Evolutionary conservation across 164 flowering plant genomes (phyloP).

Genomic region (Nelumbo lutea): DNA sequence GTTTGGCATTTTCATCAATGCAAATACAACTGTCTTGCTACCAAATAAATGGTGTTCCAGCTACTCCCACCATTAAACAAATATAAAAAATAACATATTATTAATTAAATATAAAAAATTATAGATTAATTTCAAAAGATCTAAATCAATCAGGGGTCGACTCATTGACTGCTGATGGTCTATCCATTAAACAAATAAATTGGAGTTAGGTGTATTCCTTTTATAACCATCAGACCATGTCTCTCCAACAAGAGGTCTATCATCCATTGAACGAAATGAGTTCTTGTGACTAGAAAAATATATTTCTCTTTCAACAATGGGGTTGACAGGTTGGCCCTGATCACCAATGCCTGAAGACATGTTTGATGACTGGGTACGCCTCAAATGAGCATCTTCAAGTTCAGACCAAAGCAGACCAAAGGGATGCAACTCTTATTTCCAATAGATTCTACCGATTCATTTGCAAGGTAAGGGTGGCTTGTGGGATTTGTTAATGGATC

Average conservation of each 20-base stretch:
- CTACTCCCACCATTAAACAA: no score
- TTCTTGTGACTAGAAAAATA: constrained; percentile 12
- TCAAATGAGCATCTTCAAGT: constrained; percentile 43
- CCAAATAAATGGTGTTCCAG: no score
- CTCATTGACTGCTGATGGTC: constrained; percentile 38
- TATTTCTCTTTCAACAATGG: constrained; percentile 28
- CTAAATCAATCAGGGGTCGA: constrained; percentile 44
- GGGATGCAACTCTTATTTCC: constrained; percentile 57
- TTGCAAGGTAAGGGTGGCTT: constrained; percentile 25
- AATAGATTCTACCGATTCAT: constrained; percentile 25
- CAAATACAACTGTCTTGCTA: no score
- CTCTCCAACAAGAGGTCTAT: constrained; percentile 36
- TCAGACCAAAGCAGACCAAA: constrained; percentile 82
- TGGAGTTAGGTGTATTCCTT: constrained; percentile 29
- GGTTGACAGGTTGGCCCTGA: constrained; percentile 19
- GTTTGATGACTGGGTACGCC: constrained; percentile 37
- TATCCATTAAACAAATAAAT: constrained; percentile 28
- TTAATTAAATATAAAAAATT: no score
- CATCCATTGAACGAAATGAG: constrained; percentile 30
- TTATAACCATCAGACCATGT: constrained; percentile 49
- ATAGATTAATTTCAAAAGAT: constrained; percentile 32
- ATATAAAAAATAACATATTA: no score
- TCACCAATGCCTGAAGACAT: constrained; percentile 26
- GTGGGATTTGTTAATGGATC: constrained; percentile 22
- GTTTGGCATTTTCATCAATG: no score